Conservation (phyloP, 139 green algal species). For the Edaphochlamys debaryana region DNA sequence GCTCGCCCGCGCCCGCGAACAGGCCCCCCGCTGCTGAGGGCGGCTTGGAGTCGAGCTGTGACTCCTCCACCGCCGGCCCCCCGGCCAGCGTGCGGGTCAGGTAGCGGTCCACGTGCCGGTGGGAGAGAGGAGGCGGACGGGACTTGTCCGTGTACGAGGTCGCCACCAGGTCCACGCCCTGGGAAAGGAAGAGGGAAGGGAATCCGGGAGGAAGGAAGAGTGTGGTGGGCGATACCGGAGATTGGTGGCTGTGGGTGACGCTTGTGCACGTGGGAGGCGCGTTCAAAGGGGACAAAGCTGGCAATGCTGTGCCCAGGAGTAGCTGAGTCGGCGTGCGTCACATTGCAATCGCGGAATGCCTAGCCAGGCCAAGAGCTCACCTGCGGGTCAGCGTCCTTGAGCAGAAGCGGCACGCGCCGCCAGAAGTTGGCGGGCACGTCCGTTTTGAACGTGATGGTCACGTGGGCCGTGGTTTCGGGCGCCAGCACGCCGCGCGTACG, state of each 20-base stretch:
- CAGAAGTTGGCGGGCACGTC: constrained; percentile 67
- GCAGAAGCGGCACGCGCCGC: constrained; percentile 62
- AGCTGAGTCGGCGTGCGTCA: no score
- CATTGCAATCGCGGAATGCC: no score
- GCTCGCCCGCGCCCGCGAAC: neutral
- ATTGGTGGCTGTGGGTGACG: no score
- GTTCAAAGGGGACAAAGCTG: neutral
- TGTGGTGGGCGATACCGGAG: no score
- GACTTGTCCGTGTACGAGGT: constrained; percentile 65
- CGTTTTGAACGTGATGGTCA: constrained; percentile 64
- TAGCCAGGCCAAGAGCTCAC: no score
- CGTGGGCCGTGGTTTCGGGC: constrained; percentile 50
- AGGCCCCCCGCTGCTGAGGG: neutral
- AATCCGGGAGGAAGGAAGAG: no score
- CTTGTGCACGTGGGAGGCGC: no score
- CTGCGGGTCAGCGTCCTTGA: constrained; percentile 59
- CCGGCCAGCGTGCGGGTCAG: constrained; percentile 45
- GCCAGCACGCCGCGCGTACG: constrained; percentile 51
- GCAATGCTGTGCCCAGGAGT: no score
- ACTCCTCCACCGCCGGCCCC: constrained; percentile 26
- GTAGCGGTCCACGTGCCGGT: constrained; percentile 60
- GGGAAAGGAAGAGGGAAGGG: neutral
- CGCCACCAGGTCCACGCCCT: constrained; percentile 68
- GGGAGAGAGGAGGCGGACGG: constrained; percentile 63
- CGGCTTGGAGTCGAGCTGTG: constrained; percentile 20